These are phyloP conservation scores for Lyophyllum shimeji DNA, from an alignment of 768 basidiomycete genomes.

Conservation along the genomic window DNA sequence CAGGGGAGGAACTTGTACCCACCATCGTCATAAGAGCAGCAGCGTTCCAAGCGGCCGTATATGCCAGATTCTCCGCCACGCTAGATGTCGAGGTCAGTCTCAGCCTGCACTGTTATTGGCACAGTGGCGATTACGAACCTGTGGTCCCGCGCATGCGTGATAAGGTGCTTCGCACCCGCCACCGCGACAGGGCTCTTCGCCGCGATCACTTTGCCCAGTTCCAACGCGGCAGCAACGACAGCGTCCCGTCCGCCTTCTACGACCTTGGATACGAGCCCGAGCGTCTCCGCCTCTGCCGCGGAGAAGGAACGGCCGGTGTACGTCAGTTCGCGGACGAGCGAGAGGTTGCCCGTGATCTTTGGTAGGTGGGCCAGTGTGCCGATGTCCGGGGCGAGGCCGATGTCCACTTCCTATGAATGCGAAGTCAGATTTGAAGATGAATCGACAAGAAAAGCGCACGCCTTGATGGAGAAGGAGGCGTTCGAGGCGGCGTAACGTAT, in stretches of 20 bases:
- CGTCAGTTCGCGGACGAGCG: constrained; percentile 71
- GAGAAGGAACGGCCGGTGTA: constrained; percentile 74
- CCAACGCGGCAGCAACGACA: constrained; percentile 66
- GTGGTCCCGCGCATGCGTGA: constrained; percentile 80
- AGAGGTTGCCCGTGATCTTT: constrained; percentile 74
- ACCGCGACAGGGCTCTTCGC: constrained; percentile 81
- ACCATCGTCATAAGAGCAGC: constrained; percentile 42
- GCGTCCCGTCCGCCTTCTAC: constrained; percentile 65
- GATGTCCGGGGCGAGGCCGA: constrained; percentile 86
- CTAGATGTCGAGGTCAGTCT: constrained; percentile 16
- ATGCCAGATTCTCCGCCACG: constrained; percentile 41
- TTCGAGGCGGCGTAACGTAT: constrained; percentile 71
- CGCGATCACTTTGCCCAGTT: constrained; percentile 65
- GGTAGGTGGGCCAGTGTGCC: constrained; percentile 84
- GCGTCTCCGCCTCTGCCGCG: constrained; percentile 58
- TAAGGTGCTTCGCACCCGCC: constrained; percentile 70
- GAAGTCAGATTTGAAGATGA: constrained; percentile 48
- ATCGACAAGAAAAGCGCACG: constrained; percentile 23
- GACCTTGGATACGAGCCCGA: constrained; percentile 76
- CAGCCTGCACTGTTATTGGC: neutral
- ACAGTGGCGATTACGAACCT: constrained; percentile 42
- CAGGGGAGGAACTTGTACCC: neutral
- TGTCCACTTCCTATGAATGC: constrained; percentile 71
- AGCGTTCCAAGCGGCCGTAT: constrained; percentile 45
- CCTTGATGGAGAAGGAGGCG: constrained; percentile 72